Base-by-base conservation (phyloP, 495 filamentous ascomycete genomes). In the Usnea hakonensis region DNA sequence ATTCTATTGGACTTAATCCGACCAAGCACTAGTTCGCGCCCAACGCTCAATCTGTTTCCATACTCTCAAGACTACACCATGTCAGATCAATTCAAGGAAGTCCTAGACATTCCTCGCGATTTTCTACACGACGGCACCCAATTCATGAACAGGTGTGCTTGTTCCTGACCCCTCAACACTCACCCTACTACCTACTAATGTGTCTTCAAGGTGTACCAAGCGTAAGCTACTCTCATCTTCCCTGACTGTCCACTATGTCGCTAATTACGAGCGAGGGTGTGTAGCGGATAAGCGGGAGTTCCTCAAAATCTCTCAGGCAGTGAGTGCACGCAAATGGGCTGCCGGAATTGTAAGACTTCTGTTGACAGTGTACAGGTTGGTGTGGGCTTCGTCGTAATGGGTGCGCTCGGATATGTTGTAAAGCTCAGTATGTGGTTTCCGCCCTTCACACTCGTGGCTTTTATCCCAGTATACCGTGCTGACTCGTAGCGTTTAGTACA, bases 241-340 rank as follows among this genome's bases (percentile, higher is more conserved):
- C 35, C 23, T n/a, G 36, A 46, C 35, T 0, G 40, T 7, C 19
- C n/a, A 57, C 23, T 23, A 17, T 17, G 14, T 57, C 21, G 26
- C 50, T 50, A 46, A 38, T 19, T 4, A 54, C 21, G 19, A 21
- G 19, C 21, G 19, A 21, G 19, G 36, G 28, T 48, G 3, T 56
- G 21, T 35, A 88, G 82, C 91, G 69, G 91, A 96, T 75, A 83
- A 83, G 73, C 81, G 85, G 63, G 91, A 95, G 70, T 97, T 96
- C 78, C 83, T 95, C 70, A 91, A 94, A 79, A 94, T 98, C 76
- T 90, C 84, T 69, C 91, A 96, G 75, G 93, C 94, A 63, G 94
- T 98, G 63, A 52, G 48, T 52, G 48, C 48, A 52, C 9, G 6
- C 8, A 13, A 8, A 32, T 32, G 13, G 48, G 32, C 13, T 2